A percentile compares a stretch with the other conserved stretches of the same genome.
These are phyloP conservation scores for Phytophthora capsici DNA, from an alignment of 352 stramenopile species.

Conservation along the genomic window DNA sequence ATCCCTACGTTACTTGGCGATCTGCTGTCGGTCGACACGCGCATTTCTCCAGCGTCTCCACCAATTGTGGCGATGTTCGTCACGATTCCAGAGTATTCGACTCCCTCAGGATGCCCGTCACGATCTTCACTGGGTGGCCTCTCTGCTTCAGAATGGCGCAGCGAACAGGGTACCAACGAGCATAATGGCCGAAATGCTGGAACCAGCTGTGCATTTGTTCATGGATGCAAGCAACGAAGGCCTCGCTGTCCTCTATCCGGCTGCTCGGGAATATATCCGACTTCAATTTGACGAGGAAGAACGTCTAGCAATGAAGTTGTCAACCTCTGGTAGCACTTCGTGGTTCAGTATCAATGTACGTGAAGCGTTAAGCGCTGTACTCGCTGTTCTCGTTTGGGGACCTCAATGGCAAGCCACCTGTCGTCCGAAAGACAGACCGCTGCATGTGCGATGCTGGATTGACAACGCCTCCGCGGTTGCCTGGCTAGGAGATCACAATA, in stretches of 20 bases:
- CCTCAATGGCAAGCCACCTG: not conserved
- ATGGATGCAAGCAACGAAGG: constrained; percentile 12
- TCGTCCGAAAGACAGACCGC: not conserved
- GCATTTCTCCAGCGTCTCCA: constrained; percentile 24
- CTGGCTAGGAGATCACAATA: constrained; percentile 5
- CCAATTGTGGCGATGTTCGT: not conserved
- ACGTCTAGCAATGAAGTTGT: not conserved
- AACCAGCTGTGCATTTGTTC: constrained; percentile 1
- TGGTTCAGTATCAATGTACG: constrained; percentile 17
- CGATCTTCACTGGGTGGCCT: constrained; percentile 8
- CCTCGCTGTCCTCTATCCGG: constrained; percentile 6
- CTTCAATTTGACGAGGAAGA: constrained; percentile 11
- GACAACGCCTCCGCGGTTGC: constrained; percentile 6
- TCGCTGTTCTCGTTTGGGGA: constrained; percentile 1
- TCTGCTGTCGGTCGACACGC: constrained; percentile 19
- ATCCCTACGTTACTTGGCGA: constrained; percentile 28
- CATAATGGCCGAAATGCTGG: not conserved
- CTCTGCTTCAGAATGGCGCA: not conserved
- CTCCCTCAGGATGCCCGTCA: not conserved
- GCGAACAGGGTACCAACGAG: not conserved
- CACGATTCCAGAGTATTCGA: not conserved
- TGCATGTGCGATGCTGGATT: constrained; percentile 15
- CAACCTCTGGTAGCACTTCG: not conserved
- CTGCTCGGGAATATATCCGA: constrained; percentile 7
- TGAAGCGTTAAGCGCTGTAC: constrained; percentile 6